phyloP scores from a whole-genome alignment of 768 basidiomycete genomes.

The Podaxis sp. region DNA sequence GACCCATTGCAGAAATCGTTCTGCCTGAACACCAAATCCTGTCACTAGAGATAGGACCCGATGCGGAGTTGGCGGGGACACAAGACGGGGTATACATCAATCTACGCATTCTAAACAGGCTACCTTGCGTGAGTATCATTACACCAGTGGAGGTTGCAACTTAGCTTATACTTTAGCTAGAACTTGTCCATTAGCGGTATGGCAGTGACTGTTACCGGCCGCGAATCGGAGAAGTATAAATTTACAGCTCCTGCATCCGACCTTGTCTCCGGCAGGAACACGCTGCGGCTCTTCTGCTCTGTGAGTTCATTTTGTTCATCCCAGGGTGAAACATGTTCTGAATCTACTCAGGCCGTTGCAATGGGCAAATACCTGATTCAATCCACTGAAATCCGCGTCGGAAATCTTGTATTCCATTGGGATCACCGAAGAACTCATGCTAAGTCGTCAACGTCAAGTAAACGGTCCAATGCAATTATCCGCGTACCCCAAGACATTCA shows the following conservation, averaged over 20 bases:
- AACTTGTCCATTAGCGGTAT: constrained; percentile 62
- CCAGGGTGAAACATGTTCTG: constrained; percentile 1
- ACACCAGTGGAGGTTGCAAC: background rate
- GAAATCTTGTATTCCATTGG: constrained; percentile 69
- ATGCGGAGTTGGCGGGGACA: constrained; percentile 52
- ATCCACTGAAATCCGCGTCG: constrained; percentile 63
- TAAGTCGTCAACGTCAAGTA: constrained; percentile 26
- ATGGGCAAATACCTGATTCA: constrained; percentile 71
- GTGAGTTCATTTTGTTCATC: constrained; percentile 41
- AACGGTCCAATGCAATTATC: constrained; percentile 39
- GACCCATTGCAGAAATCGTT: constrained; percentile 45
- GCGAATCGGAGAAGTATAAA: constrained; percentile 60
- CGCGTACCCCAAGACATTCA: constrained; percentile 61
- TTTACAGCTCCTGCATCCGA: constrained; percentile 44
- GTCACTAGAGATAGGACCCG: constrained; percentile 45
- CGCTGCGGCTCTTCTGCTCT: constrained; percentile 63
- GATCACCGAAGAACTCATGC: constrained; percentile 43
- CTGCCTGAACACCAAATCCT: constrained; percentile 72
- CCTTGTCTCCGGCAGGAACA: constrained; percentile 60
- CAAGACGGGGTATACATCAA: constrained; percentile 68
- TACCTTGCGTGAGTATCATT: constrained; percentile 69
- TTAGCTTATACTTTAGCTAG: constrained; percentile 36
- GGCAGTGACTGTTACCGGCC: constrained; percentile 56
- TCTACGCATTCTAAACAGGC: constrained; percentile 58
- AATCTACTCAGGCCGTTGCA: constrained; percentile 55